Conservation (phyloP, 805 yeast species). For the Lipomyces mesembrius region DNA sequence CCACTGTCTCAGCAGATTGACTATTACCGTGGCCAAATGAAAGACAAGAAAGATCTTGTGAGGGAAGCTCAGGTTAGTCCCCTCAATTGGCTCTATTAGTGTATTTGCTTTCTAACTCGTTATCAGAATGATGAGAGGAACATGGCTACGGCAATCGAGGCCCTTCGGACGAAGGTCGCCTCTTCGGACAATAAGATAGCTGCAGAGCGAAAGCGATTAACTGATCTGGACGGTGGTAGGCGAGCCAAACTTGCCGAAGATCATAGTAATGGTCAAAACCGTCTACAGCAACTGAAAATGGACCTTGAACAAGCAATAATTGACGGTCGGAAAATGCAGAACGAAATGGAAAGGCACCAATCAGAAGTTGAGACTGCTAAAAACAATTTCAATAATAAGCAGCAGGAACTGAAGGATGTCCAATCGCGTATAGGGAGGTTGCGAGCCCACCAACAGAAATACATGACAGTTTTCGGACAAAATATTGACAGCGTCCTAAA, state of each 20-base stretch:
- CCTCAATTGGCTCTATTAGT: background rate
- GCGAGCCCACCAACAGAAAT: constrained; percentile 38
- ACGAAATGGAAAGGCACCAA: constrained; percentile 1
- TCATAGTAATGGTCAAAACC: constrained; percentile 13
- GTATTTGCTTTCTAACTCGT: background rate
- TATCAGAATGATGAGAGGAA: constrained; percentile 11
- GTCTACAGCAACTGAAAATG: constrained; percentile 7
- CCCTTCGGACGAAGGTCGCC: constrained; percentile 18
- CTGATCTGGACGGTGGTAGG: constrained; percentile 26
- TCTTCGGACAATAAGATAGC: constrained; percentile 43
- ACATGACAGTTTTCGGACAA: constrained; percentile 57
- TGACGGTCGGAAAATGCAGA: background rate
- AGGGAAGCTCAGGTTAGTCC: constrained; percentile 6
- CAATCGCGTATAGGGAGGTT: constrained; percentile 21
- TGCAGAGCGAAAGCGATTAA: constrained; percentile 39
- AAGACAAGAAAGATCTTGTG: constrained; percentile 5
- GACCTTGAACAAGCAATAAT: background rate
- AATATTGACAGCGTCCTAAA: constrained; percentile 51
- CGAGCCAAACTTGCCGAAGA: constrained; percentile 7
- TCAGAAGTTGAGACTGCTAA: background rate
- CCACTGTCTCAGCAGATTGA: constrained; percentile 11
- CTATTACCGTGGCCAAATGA: background rate
- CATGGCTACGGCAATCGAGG: background rate
- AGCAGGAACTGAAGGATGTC: constrained; percentile 14
- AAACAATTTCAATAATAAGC: constrained; percentile 26